Base-by-base conservation (phyloP, 1,284 basidiomycete species). In the Hemileia vastatrix region DNA sequence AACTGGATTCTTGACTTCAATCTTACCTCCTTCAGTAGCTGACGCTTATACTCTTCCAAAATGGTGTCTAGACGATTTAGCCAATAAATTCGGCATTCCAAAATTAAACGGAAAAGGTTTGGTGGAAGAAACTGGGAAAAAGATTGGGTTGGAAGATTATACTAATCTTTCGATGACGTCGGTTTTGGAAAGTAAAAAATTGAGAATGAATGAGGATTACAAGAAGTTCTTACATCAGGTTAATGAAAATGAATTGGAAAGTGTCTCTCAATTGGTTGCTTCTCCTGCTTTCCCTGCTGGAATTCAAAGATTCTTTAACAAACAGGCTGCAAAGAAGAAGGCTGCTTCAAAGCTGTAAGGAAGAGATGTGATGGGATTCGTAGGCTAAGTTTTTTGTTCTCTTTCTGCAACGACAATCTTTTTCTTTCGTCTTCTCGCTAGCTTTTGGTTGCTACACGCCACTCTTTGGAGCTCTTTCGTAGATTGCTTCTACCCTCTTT, bases 251-350 rank as follows among this genome's bases (percentile, higher is more conserved):
- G 66, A 67, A 48, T 56, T 67, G 64, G 55, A 57, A n/a, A 52
- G 52, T 48, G 55, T 67, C 9, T 23, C 54, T 15, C 55, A 64
- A 27, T 40, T 62, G 18, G 55, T 60, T 51, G 54, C 53, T 6
- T 57, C 57, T 8, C 49, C 56, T n/a, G 66, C 63, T 24, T 65
- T 65, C 48, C 45, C 55, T 19, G 53, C 61, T 32, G 66, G 64
- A 19, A 52, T 67, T 6, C 31, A 27, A 23, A 32, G 60, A n/a
- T 67, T 67, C 51, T 57, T 54, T 48, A 54, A 57, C 31, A 57
- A 57, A 47, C 64, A 65, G 50, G 58, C 57, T 19, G 64, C 51
- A 18, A 67, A 67, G 55, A 67, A 65, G 54, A 47, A 53, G 21
- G 57, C 49, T 23, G 24, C 31, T 23, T 45, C 51, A 8, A 63